Conservation (phyloP, 1,284 basidiomycete species). For the Lentinus polychrous region DNA sequence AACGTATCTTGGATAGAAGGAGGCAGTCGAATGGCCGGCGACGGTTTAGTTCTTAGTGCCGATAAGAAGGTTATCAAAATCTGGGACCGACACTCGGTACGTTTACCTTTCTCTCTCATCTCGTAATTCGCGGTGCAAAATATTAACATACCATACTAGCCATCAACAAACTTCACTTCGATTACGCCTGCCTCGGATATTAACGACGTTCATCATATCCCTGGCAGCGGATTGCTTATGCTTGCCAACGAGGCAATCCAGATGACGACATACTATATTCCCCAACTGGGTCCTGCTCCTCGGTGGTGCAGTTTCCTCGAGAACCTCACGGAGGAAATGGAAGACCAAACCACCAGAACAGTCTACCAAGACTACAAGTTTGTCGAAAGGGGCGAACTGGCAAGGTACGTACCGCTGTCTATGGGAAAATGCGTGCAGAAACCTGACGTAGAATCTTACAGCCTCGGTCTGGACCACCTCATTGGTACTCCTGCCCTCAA, state of each 20-base stretch:
- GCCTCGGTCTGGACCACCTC: slow-evolving; percentile 89
- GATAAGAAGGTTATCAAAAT: slow-evolving; percentile 96
- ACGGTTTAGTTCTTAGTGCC: slow-evolving; percentile 82
- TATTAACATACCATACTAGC: slow-evolving; percentile 36
- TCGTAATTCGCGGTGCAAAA: slow-evolving; percentile 3
- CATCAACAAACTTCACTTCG: slow-evolving; percentile 85
- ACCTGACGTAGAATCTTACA: slow-evolving; percentile 24
- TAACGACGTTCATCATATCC: slow-evolving; percentile 85
- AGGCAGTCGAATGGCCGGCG: slow-evolving; percentile 74
- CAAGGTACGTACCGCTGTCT: slow-evolving; percentile 48
- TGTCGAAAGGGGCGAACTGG: slow-evolving; percentile 83
- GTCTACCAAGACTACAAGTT: slow-evolving; percentile 98
- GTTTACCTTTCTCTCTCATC: slow-evolving; percentile 23
- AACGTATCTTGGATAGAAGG: slow-evolving; percentile 89
- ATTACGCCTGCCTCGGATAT: slow-evolving; percentile 87
- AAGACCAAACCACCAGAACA: slow-evolving; percentile 72
- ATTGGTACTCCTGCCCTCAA: slow-evolving; percentile 92
- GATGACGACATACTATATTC: slow-evolving; percentile 90
- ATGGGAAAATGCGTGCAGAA: background rate
- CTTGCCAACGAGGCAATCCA: slow-evolving; percentile 91
- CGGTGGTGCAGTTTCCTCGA: slow-evolving; percentile 98
- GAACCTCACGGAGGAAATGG: slow-evolving; percentile 97
- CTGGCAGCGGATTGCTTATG: slow-evolving; percentile 80
- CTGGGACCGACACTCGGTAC: slow-evolving; percentile 81
- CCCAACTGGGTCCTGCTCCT: slow-evolving; percentile 93